phyloP scores from a whole-genome alignment of 2,329 filamentous ascomycete species.

The Domatiomyces globalis region DNA sequence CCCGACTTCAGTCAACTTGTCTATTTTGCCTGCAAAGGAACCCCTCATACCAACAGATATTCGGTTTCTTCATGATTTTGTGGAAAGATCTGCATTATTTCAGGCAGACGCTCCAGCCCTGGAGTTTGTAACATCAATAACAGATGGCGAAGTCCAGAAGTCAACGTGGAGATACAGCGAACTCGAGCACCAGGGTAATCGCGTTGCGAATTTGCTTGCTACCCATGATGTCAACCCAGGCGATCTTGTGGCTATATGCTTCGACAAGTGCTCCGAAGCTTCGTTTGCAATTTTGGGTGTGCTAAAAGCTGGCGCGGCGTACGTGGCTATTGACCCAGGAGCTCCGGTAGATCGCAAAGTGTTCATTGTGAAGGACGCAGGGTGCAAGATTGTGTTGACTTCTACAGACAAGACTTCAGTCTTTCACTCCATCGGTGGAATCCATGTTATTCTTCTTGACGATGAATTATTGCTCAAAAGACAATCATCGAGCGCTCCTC shows the following conservation, averaged over 20 bases:
- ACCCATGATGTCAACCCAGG: conserved; percentile 38
- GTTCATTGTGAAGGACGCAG: conserved; percentile 65
- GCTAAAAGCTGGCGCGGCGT: conserved; percentile 67
- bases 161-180: conserved; percentile 60
- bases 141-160: conserved; percentile 32
- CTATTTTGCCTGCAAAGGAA: conserved; percentile 47
- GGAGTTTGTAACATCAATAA: conserved; percentile 54
- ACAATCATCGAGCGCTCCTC: conserved; percentile 24
- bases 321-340: conserved; percentile 63
- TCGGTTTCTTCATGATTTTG: conserved; percentile 58
- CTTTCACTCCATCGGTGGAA: conserved; percentile 23
- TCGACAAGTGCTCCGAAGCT: conserved; percentile 72
- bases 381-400: conserved; percentile 49
- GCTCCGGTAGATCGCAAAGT: conserved; percentile 59
- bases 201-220: conserved; percentile 52
- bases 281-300: conserved; percentile 72
- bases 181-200: conserved; percentile 56
- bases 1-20: conserved; percentile 32
- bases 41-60: conserved; percentile 44
- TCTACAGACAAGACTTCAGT: conserved; percentile 32
- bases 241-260: conserved; percentile 58
- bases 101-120: conserved; percentile 53
- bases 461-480: conserved; percentile 24
- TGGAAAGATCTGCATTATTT: conserved; percentile 47
- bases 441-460: conserved; percentile 36